Evolutionary conservation across 306 rosid species (phyloP).

Genomic region (Lotus japonicus): DNA sequence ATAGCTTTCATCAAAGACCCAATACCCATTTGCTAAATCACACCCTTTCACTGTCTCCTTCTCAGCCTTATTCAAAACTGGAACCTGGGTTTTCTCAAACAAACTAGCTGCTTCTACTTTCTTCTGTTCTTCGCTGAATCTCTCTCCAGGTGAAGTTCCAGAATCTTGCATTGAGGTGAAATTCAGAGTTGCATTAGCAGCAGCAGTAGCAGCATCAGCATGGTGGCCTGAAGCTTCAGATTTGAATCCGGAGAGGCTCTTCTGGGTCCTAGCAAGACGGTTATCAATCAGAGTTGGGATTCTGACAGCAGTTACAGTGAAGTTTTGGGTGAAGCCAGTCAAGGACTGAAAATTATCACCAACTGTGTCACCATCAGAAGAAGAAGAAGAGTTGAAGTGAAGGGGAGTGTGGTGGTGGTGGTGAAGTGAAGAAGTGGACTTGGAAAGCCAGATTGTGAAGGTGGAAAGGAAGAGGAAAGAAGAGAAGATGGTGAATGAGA

Average conservation of each 20-base stretch:
- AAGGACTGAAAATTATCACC: conserved; percentile 25
- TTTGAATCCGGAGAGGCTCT: conserved; percentile 27
- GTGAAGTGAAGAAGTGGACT: conserved; percentile 42
- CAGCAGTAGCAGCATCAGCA: conserved; percentile 5
- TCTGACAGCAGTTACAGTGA: conserved; percentile 27
- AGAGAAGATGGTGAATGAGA: conserved; percentile 59
- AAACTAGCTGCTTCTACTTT: conserved; percentile 5
- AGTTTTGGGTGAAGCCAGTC: conserved; percentile 28
- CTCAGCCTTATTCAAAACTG: conserved; percentile 19
- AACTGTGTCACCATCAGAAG: neutral
- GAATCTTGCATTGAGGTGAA: conserved; percentile 21
- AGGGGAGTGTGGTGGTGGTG: conserved; percentile 30
- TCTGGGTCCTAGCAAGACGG: conserved; percentile 34
- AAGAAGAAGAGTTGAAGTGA: conserved; percentile 36
- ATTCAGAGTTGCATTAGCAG: conserved; percentile 19
- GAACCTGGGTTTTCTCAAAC: conserved; percentile 20
- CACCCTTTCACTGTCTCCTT: conserved; percentile 37
- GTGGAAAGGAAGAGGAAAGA: conserved; percentile 52
- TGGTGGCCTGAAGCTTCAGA: conserved; percentile 25
- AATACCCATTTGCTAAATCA: conserved; percentile 64
- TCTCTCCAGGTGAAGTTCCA: conserved; percentile 7
- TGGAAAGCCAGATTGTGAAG: conserved; percentile 55
- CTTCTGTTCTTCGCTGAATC: conserved; percentile 9
- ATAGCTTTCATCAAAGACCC: conserved; percentile 78
- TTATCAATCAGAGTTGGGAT: conserved; percentile 31